Base-by-base conservation (phyloP, 2,329 filamentous ascomycete genomes). In the Alternaria hordeiaustralica region DNA sequence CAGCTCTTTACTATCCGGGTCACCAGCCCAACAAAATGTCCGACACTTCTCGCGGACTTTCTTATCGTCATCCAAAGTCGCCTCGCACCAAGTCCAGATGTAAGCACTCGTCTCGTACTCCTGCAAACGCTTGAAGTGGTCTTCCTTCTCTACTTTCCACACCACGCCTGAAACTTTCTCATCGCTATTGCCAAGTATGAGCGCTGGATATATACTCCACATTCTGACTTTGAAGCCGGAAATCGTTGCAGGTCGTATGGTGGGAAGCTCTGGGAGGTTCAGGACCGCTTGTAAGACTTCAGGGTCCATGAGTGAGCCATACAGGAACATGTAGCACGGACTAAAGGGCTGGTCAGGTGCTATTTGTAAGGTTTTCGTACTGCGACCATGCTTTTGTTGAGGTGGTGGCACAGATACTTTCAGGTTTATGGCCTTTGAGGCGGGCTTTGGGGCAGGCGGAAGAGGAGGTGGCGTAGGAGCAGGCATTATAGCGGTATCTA, bases 171-270 rank as follows among this genome's bases (percentile, higher is more conserved):
- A 28, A 5, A 74, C 70, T 2, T 43, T 55, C 8, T 60, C 59
- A 55, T 41, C 51, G 8, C 8, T 8, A 18, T 26, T n/a, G 66
- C 62, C 13, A 26, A 26, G 26, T 61, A 61, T 46, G 4, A 61
- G 11, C 4, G 59, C 33, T 51, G 76, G 76, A 68, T 79, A 79
- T 56, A 75, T 75, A 28, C 75, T 72, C 75, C 73, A 79, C 70
- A 79, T 72, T 56, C 70, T 77, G 47, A 74, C 63, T 13, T 44
- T 20, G 58, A 74, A 78, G 9, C 74, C 72, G 33, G 58, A 60
- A 36, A 78, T 71, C 11, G 53, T 71, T 23, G 67, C 71, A 18
- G 61, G 55, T 55, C 61, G 65, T 57, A 70, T 68, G n/a, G 51
- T 61, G 6, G 71, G 74, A 10, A 61, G 61, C 43, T 72, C 60